These are phyloP conservation scores for Kwoniella mangroviensis DNA, from an alignment of 768 basidiomycete genomes.

Conservation along the genomic window DNA sequence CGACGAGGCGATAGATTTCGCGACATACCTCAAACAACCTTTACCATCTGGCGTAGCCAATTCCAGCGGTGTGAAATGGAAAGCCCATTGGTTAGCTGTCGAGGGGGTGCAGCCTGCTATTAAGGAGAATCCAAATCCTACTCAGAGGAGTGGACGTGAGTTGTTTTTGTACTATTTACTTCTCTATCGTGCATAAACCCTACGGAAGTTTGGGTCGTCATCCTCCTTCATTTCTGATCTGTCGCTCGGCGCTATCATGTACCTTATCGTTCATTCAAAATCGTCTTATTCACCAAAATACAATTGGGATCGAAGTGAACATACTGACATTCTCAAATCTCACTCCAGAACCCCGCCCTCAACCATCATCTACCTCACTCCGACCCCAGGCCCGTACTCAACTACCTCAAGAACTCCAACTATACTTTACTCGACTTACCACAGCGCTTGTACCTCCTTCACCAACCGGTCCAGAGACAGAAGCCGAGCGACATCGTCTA, in stretches of 20 bases:
- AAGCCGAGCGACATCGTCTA: conserved; percentile 67
- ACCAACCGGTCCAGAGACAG: conserved; percentile 60
- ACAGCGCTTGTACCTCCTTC: conserved; percentile 71
- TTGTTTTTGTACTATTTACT: not conserved
- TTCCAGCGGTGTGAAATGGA: conserved; percentile 53
- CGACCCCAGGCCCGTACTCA: conserved; percentile 87
- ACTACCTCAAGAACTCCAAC: conserved; percentile 87
- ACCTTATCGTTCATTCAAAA: too few relatives aligned
- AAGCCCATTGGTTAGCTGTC: conserved; percentile 95
- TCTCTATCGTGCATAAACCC: not conserved
- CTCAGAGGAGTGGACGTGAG: conserved; percentile 47
- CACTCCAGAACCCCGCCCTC: conserved; percentile 29
- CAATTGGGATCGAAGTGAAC: too few relatives aligned
- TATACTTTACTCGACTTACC: conserved; percentile 92
- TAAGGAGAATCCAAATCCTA: conserved; percentile 78
- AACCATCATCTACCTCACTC: conserved; percentile 37
- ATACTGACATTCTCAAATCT: too few relatives aligned
- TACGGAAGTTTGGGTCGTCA: not conserved
- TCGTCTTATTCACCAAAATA: too few relatives aligned
- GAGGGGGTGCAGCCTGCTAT: conserved; percentile 98
- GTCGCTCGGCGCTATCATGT: too few relatives aligned
- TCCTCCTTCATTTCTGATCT: not conserved
- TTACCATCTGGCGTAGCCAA: conserved; percentile 45
- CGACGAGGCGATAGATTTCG: conserved; percentile 97
- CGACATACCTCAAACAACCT: conserved; percentile 74